phyloP scores from a whole-genome alignment of 73 alveolate species.

The Paramecium sexaurelia region DNA sequence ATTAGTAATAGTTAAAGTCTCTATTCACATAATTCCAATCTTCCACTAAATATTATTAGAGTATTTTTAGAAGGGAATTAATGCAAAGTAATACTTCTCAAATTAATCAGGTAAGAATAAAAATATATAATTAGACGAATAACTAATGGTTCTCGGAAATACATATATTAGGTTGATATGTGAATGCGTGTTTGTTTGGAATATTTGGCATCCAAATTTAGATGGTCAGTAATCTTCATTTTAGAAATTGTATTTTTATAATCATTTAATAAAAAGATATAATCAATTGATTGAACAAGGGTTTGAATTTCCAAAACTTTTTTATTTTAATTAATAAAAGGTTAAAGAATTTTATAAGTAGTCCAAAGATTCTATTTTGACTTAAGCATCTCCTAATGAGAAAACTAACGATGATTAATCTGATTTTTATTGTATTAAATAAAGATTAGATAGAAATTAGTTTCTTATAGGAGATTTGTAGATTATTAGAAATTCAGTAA shows the following conservation, averaged over 20 bases:
- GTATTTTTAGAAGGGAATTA: neutral
- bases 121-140: neutral
- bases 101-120: neutral
- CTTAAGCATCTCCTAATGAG: neutral
- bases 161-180: neutral
- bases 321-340: neutral
- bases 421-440: neutral
- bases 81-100: neutral
- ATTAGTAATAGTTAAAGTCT: neutral
- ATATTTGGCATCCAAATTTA: slow-evolving; percentile 26
- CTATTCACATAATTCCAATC: neutral
- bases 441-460: neutral
- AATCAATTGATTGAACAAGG: neutral
- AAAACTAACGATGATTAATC: neutral
- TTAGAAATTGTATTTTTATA: neutral
- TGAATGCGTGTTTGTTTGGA: slow-evolving; percentile 51
- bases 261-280: neutral
- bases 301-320: neutral
- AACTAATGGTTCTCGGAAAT: slow-evolving; percentile 23
- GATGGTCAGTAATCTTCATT: neutral
- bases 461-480: neutral
- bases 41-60: neutral
- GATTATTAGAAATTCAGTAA: neutral
- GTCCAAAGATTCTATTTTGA: neutral
- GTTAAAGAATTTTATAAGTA: neutral